Conservation (phyloP, 441 rosid genomes). For the Croton setiger region DNA sequence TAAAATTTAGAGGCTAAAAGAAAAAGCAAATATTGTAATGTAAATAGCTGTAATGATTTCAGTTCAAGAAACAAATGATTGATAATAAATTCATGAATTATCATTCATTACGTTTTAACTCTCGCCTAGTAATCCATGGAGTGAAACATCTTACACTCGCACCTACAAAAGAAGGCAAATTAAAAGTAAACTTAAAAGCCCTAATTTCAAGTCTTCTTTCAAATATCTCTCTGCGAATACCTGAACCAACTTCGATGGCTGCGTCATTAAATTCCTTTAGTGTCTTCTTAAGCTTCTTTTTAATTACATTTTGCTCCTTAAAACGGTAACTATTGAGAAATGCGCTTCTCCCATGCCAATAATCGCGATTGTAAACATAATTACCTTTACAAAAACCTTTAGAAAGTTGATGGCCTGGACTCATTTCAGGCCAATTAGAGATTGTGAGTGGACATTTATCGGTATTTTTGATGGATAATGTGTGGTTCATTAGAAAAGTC, state of each 20-base stretch:
- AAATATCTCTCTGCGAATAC: slow-evolving; percentile 20
- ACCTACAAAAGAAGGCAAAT: slow-evolving; percentile 23
- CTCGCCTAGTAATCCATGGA: slow-evolving; percentile 32
- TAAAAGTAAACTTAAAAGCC: slow-evolving; percentile 32
- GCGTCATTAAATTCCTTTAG: slow-evolving; percentile 30
- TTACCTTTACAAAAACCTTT: slow-evolving; percentile 19
- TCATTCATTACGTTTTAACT: not conserved
- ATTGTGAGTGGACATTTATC: slow-evolving; percentile 25
- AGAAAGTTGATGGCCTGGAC: not conserved
- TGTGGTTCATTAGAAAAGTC: not conserved
- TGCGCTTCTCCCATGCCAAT: slow-evolving; percentile 47
- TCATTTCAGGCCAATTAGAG: slow-evolving; percentile 17
- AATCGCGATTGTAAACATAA: slow-evolving; percentile 26
- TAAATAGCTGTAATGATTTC: too few relatives aligned
- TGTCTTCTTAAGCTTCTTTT: slow-evolving; percentile 30
- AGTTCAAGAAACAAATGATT: too few relatives aligned
- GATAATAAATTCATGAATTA: too few relatives aligned
- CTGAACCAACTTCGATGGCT: slow-evolving; percentile 17
- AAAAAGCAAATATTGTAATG: too few relatives aligned
- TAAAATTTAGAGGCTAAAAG: too few relatives aligned
- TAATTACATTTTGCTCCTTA: slow-evolving; percentile 20
- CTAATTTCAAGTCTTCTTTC: slow-evolving; percentile 30
- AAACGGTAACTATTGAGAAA: slow-evolving; percentile 47
- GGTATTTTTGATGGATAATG: slow-evolving; percentile 19
- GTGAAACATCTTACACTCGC: slow-evolving; percentile 32